Evolutionary conservation across 768 basidiomycete species (phyloP).

Genomic region (Russula sp.): DNA sequence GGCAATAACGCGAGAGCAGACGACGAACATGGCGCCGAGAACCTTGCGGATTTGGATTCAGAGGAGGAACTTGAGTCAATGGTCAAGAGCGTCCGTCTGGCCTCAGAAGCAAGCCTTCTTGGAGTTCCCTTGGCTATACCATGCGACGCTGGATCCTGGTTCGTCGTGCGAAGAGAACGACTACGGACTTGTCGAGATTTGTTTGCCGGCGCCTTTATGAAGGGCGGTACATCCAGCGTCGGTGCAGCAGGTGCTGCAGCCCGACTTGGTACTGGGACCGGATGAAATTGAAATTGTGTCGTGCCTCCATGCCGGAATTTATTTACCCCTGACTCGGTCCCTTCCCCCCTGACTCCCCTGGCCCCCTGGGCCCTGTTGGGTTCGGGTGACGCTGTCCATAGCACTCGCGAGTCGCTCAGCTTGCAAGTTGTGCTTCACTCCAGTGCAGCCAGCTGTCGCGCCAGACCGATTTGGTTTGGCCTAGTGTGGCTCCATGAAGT

Average conservation of each 20-base stretch:
- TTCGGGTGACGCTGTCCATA: neutral
- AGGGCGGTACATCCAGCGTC: slow-evolving; percentile 25
- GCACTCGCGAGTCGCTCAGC: neutral
- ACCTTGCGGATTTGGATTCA: slow-evolving; percentile 75
- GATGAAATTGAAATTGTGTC: neutral
- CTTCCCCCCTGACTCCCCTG: neutral
- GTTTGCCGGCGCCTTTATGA: slow-evolving; percentile 30
- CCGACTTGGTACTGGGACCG: slow-evolving; percentile 18
- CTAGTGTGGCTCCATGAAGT: neutral
- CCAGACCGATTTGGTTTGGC: neutral
- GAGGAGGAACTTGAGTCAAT: slow-evolving; percentile 80
- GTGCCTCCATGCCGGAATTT: neutral
- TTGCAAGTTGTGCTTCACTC: neutral
- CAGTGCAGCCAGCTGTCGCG: neutral
- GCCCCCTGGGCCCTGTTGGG: neutral
- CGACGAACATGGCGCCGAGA: slow-evolving; percentile 42
- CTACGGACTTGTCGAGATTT: slow-evolving; percentile 37
- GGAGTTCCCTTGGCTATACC: slow-evolving; percentile 67
- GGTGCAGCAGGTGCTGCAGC: slow-evolving; percentile 24
- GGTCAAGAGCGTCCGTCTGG: slow-evolving; percentile 51
- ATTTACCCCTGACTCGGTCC: neutral
- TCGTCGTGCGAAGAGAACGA: slow-evolving; percentile 68
- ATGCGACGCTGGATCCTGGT: slow-evolving; percentile 73
- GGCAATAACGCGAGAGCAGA: slow-evolving; percentile 53
- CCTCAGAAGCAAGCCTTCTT: slow-evolving; percentile 52